Conservation (phyloP, 179 eudicot genomes). For the Monotropa hypopitys region DNA sequence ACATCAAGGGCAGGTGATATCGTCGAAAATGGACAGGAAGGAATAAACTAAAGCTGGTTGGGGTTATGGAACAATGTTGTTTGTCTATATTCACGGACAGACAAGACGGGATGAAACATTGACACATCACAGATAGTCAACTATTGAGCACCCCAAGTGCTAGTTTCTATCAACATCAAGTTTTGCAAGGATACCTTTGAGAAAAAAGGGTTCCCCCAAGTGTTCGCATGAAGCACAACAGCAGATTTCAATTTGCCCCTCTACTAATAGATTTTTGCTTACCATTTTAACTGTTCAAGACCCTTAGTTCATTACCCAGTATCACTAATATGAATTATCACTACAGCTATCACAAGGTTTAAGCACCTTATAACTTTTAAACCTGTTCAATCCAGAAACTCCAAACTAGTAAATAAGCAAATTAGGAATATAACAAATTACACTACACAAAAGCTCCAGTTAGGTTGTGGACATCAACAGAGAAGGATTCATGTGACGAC, state of each 20-base stretch:
- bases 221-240: background rate
- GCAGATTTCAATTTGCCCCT: background rate
- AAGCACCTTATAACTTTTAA: background rate
- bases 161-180: background rate
- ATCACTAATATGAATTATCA: background rate
- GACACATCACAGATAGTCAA: background rate
- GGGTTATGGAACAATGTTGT: too few relatives aligned
- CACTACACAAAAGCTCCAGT: background rate
- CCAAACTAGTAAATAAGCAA: background rate
- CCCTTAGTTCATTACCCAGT: background rate
- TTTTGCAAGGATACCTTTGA: background rate
- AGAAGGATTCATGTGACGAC: background rate
- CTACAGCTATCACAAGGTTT: background rate
- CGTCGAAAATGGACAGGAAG: too few relatives aligned
- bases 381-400: background rate
- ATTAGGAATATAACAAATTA: background rate
- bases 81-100: too few relatives aligned
- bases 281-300: background rate
- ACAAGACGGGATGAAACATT: background rate
- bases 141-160: background rate
- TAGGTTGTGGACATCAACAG: background rate
- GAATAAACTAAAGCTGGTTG: too few relatives aligned
- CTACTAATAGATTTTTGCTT: background rate
- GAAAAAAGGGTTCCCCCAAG: background rate
- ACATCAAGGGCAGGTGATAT: too few relatives aligned